Evolutionary conservation across 2,329 filamentous ascomycete species (phyloP).

Genomic region (Neofusicoccum sp.): DNA sequence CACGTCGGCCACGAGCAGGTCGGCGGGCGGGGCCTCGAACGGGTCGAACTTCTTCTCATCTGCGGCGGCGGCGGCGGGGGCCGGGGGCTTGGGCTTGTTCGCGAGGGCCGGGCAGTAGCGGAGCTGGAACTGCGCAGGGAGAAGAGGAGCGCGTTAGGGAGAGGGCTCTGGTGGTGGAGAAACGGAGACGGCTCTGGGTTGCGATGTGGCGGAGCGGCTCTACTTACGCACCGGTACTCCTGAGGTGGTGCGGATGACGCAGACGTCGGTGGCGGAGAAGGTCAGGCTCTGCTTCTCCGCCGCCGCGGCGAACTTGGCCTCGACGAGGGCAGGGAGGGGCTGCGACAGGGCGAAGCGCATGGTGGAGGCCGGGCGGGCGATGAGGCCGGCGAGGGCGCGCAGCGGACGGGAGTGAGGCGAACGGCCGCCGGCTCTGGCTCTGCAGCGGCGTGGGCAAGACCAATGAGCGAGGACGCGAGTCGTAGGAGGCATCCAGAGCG

Average conservation of each 20-base stretch:
- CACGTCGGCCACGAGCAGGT: slow-evolving; percentile 56
- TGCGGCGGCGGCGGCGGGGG: slow-evolving; percentile 6
- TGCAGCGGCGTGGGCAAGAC: slow-evolving; percentile 8
- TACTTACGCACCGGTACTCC: slow-evolving; percentile 37
- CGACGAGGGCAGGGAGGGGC: slow-evolving; percentile 36
- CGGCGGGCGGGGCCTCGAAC: slow-evolving; percentile 59
- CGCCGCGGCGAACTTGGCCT: slow-evolving; percentile 37
- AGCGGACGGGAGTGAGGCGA: slow-evolving; percentile 12
- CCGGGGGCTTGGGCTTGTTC: slow-evolving; percentile 54
- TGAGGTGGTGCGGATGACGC: slow-evolving; percentile 36
- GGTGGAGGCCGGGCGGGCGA: slow-evolving; percentile 15
- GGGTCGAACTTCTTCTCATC: slow-evolving; percentile 49
- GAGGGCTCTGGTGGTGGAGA: not conserved
- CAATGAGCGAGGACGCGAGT: slow-evolving; percentile 16
- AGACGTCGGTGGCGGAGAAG: slow-evolving; percentile 41
- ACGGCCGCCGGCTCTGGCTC: slow-evolving; percentile 11
- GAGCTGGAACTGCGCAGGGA: slow-evolving; percentile 61
- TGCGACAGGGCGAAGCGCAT: slow-evolving; percentile 35
- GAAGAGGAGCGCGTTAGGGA: slow-evolving; percentile 8
- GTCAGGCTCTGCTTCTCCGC: slow-evolving; percentile 34
- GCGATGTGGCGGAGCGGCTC: slow-evolving; percentile 3
- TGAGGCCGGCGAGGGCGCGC: slow-evolving; percentile 13
- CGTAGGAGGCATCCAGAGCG: slow-evolving; percentile 14
- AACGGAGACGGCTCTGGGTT: not conserved
- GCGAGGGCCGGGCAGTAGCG: slow-evolving; percentile 68